Evolutionary conservation across 1,284 basidiomycete genomes (phyloP).

Genomic region (Exobasidium rhododendri): DNA sequence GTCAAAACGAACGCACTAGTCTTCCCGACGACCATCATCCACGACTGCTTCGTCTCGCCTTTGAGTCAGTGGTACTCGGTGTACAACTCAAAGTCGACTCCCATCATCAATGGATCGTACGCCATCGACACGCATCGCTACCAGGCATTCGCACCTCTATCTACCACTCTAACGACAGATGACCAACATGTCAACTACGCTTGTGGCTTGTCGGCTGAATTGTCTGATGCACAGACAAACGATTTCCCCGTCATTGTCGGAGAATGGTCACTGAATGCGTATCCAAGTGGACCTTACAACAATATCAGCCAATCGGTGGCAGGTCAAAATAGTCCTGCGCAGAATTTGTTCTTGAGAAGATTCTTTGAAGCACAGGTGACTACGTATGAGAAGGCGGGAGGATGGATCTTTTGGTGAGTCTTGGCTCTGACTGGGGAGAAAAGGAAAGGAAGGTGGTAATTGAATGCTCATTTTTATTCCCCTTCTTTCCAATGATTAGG

Average conservation of each 20-base stretch:
- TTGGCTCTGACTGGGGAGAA: too few species aligned
- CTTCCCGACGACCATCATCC: conserved; percentile 51
- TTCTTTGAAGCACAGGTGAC: conserved; percentile 24
- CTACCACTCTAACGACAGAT: background rate
- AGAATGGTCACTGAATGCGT: conserved; percentile 14
- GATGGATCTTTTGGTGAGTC: conserved; percentile 14
- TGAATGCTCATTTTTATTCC: too few species aligned
- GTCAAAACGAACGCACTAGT: conserved; percentile 23
- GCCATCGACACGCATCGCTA: conserved; percentile 21
- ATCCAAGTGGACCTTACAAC: conserved; percentile 5
- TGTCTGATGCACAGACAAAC: background rate
- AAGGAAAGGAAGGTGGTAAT: conserved; percentile 17
- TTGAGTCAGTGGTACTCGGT: conserved; percentile 13
- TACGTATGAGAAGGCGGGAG: conserved; percentile 16
- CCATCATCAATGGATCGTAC: background rate
- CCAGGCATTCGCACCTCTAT: conserved; percentile 13
- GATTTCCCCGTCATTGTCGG: conserved; percentile 17
- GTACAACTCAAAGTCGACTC: background rate
- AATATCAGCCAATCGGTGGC: conserved; percentile 18
- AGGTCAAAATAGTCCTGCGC: conserved; percentile 11
- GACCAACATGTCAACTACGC: conserved; percentile 17
- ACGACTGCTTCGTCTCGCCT: conserved; percentile 52
- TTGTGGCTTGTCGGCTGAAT: background rate
- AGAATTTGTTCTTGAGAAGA: conserved; percentile 17
- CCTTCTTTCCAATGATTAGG: too few species aligned